These are phyloP conservation scores for Cercospora sojina DNA, from an alignment of 2,329 filamentous ascomycete genomes.

Conservation along the genomic window DNA sequence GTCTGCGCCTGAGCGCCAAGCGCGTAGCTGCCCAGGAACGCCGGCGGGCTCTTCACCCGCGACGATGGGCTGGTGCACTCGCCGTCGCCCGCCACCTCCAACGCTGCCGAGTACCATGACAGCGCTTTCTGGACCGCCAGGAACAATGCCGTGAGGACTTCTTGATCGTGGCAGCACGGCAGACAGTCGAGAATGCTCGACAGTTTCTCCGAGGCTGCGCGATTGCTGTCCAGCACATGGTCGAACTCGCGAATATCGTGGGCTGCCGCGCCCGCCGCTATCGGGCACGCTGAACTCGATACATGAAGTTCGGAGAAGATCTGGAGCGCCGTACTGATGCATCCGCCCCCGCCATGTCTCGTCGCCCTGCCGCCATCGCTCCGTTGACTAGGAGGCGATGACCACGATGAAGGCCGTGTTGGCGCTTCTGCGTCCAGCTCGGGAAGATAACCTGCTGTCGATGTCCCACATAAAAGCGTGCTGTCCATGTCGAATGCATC, in stretches of 20 bases:
- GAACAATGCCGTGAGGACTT: constrained; percentile 8
- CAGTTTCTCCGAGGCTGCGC: constrained; percentile 2
- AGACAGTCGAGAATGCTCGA: constrained; percentile 8
- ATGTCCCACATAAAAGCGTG: neutral
- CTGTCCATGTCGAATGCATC: neutral
- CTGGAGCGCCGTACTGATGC: constrained; percentile 6
- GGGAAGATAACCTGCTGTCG: neutral
- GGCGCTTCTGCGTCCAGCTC: neutral
- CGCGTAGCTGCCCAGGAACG: constrained; percentile 12
- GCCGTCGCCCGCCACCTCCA: neutral
- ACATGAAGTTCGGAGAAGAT: constrained; percentile 11
- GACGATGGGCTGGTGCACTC: neutral
- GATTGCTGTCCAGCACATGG: constrained; percentile 9
- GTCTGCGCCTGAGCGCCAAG: constrained; percentile 6
- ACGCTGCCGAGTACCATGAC: constrained; percentile 10
- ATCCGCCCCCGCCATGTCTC: neutral
- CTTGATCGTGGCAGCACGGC: constrained; percentile 7
- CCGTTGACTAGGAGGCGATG: neutral
- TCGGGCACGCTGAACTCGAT: neutral
- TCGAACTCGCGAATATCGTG: constrained; percentile 2
- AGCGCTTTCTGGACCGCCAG: constrained; percentile 6
- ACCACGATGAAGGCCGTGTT: neutral
- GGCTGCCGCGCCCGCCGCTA: neutral
- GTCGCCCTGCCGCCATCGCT: neutral
- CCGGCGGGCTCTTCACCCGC: constrained; percentile 8